These are phyloP conservation scores for Circinella umbellata DNA, from an alignment of 371 early-diverging fungal species.

Conservation along the genomic window DNA sequence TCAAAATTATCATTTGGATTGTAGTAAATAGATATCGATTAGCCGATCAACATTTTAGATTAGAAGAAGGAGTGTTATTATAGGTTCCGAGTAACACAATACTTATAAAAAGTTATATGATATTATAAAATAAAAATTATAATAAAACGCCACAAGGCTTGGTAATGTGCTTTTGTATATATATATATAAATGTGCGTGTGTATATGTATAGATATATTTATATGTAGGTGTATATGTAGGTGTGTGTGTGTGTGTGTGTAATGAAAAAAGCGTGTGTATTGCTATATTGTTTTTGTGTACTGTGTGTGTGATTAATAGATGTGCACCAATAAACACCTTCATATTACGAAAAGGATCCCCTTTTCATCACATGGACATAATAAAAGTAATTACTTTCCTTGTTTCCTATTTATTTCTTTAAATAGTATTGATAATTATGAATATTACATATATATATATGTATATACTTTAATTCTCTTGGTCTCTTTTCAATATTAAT, in stretches of 20 bases:
- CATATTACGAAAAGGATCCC: not conserved
- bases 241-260: not conserved
- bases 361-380: slow-evolving; percentile 1
- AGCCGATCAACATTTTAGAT: no score
- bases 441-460: not conserved
- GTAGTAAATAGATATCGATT: no score
- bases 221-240: no score
- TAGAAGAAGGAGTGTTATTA: not conserved
- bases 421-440: not conserved
- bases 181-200: no score
- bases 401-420: not conserved
- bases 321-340: not conserved
- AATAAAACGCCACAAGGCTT: not conserved
- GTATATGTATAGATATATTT: no score
- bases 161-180: not conserved
- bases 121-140: not conserved
- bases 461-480: no score
- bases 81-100: slow-evolving; percentile 1
- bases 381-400: not conserved
- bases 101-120: not conserved
- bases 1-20: no score
- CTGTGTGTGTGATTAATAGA: not conserved
- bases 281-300: no score
- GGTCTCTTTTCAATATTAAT: no score
- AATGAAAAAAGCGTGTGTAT: not conserved